Evolutionary conservation across 2,329 filamentous ascomycete genomes (phyloP).

Genomic region (Penicillium sp.): DNA sequence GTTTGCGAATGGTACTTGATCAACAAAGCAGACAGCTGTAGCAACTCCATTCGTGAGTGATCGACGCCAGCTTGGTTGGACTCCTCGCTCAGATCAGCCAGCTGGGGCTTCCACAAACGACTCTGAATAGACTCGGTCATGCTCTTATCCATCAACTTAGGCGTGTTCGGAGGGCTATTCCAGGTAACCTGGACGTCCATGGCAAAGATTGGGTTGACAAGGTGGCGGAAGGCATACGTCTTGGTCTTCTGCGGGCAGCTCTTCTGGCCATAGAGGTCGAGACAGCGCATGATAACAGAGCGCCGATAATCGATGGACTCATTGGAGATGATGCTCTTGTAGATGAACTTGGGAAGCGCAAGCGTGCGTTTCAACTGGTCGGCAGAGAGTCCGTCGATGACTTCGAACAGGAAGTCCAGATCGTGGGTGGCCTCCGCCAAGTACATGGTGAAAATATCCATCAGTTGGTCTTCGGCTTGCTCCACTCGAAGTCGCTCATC

Average conservation of each 20-base stretch:
- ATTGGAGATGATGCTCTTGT: slow-evolving; percentile 76
- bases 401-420: slow-evolving; percentile 76
- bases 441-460: slow-evolving; percentile 79
- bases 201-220: slow-evolving; percentile 93
- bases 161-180: slow-evolving; percentile 56
- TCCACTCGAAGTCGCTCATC: slow-evolving; percentile 78
- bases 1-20: slow-evolving; percentile 91
- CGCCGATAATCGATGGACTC: slow-evolving; percentile 85
- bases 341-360: slow-evolving; percentile 76
- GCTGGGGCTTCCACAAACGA: slow-evolving; percentile 89
- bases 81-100: slow-evolving; percentile 79
- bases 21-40: slow-evolving; percentile 90
- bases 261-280: slow-evolving; percentile 81
- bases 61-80: slow-evolving; percentile 82
- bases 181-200: slow-evolving; percentile 92
- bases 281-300: slow-evolving; percentile 74
- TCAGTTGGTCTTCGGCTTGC: slow-evolving; percentile 84
- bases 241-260: slow-evolving; percentile 83
- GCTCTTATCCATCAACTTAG: slow-evolving; percentile 76
- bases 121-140: slow-evolving; percentile 88
- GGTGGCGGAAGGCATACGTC: slow-evolving; percentile 83
- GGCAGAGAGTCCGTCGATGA: slow-evolving; percentile 79
- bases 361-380: slow-evolving; percentile 78
- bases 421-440: slow-evolving; percentile 72
- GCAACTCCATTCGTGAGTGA: slow-evolving; percentile 90